Evolutionary conservation across 768 basidiomycete genomes (phyloP).

Genomic region (Tylopilus balloui): DNA sequence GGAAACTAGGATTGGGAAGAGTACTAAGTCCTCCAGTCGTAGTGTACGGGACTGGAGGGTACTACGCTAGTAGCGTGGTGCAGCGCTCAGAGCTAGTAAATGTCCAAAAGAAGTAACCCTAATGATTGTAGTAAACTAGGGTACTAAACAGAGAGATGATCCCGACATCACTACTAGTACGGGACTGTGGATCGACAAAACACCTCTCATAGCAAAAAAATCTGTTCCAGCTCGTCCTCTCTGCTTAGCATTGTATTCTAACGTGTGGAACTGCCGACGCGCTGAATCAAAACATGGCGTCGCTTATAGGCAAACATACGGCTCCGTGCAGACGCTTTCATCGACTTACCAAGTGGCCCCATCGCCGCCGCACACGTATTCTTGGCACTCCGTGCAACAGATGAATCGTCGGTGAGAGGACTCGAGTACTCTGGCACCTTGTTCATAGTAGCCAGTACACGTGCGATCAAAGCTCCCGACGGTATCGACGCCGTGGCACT

Average conservation of each 20-base stretch:
- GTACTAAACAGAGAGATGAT: too few relatives aligned
- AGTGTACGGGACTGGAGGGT: too few relatives aligned
- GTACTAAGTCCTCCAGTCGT: too few relatives aligned
- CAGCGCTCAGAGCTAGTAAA: too few relatives aligned
- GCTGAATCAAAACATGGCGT: conserved; percentile 2
- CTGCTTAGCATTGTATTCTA: neutral
- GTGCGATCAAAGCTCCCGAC: too few relatives aligned
- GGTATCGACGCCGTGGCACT: too few relatives aligned
- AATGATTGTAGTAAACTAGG: too few relatives aligned
- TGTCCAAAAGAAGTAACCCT: too few relatives aligned
- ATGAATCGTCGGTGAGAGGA: conserved; percentile 26
- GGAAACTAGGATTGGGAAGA: too few relatives aligned
- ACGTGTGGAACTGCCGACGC: neutral
- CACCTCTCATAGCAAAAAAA: neutral
- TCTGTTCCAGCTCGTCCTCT: neutral
- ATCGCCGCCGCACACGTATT: conserved; percentile 1
- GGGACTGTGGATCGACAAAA: conserved; percentile 3
- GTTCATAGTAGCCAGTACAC: too few relatives aligned
- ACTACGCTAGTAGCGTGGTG: too few relatives aligned
- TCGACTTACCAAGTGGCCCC: neutral
- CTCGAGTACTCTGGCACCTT: conserved; percentile 26
- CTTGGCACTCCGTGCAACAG: conserved; percentile 22
- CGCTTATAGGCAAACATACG: neutral
- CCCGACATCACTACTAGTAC: too few relatives aligned
- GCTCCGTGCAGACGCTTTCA: neutral